phyloP scores from a whole-genome alignment of 495 filamentous ascomycete species.

The Penicillium lagena region DNA sequence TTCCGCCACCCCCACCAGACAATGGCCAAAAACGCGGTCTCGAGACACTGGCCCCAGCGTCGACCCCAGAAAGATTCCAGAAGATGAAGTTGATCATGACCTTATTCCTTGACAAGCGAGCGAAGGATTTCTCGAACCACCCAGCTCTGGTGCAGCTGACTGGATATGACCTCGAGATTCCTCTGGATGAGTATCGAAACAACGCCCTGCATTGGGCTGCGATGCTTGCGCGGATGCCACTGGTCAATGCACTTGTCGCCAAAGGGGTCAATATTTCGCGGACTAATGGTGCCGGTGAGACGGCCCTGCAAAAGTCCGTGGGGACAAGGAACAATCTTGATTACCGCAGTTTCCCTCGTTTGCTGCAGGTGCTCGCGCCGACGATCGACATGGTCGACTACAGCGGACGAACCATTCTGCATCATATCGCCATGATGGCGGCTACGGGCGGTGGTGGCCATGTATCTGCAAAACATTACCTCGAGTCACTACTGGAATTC shows the following conservation, averaged over 20 bases:
- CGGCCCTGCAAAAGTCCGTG: conserved; percentile 81
- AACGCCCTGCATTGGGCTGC: conserved; percentile 97
- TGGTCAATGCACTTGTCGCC: conserved; percentile 71
- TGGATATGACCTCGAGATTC: conserved; percentile 80
- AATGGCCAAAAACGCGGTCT: conserved; percentile 53
- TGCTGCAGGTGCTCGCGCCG: conserved; percentile 81
- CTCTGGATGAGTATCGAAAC: conserved; percentile 79
- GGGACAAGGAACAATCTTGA: conserved; percentile 88
- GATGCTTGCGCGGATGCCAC: conserved; percentile 75
- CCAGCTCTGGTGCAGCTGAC: conserved; percentile 62
- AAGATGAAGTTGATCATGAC: conserved; percentile 77
- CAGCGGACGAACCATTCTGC: conserved; percentile 83
- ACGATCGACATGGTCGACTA: conserved; percentile 87
- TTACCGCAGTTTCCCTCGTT: conserved; percentile 70
- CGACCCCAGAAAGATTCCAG: conserved; percentile 57
- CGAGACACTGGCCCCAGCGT: conserved; percentile 63
- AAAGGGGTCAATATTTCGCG: conserved; percentile 81
- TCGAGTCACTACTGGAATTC: conserved; percentile 88
- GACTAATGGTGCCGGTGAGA: conserved; percentile 82
- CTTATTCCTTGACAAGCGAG: conserved; percentile 71
- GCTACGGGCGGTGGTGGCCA: conserved; percentile 80
- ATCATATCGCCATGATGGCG: conserved; percentile 92
- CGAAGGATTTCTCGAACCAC: conserved; percentile 58
- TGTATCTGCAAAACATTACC: conserved; percentile 81
- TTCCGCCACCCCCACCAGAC: conserved; percentile 39